Evolutionary conservation across 495 filamentous ascomycete genomes (phyloP).

Genomic region (Aspergillus haitiensis): DNA sequence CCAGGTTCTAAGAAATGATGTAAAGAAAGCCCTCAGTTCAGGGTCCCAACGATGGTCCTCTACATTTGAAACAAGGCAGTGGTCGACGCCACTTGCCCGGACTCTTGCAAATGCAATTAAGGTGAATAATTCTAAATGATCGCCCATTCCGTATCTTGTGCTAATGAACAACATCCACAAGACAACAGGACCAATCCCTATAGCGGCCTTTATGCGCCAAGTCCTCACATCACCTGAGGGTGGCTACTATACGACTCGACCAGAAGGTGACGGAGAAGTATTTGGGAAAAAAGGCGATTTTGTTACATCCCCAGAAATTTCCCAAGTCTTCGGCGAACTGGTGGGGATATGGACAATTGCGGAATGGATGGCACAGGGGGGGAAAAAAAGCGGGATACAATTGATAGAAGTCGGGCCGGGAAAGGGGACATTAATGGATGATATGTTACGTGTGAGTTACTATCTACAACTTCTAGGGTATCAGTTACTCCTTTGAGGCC

Average conservation of each 20-base stretch:
- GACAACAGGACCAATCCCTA: constrained; percentile 81
- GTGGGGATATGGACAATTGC: constrained; percentile 91
- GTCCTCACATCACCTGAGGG: constrained; percentile 88
- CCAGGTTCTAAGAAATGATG: constrained; percentile 33
- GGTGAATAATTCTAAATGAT: constrained; percentile 39
- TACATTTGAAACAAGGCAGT: constrained; percentile 52
- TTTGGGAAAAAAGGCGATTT: constrained; percentile 93
- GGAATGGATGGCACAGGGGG: constrained; percentile 92
- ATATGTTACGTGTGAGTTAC: constrained; percentile 77
- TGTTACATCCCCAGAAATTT: constrained; percentile 95
- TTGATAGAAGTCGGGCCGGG: constrained; percentile 93
- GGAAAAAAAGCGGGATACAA: constrained; percentile 67
- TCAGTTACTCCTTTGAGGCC: neutral
- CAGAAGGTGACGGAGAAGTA: constrained; percentile 63
- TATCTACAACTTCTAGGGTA: neutral
- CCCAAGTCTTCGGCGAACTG: constrained; percentile 93
- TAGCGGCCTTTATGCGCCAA: constrained; percentile 97
- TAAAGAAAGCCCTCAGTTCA: constrained; percentile 18
- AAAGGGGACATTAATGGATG: constrained; percentile 94
- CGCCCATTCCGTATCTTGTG: neutral
- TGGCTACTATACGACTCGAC: constrained; percentile 86
- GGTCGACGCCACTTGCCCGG: constrained; percentile 90
- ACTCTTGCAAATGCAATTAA: constrained; percentile 80
- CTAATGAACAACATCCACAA: constrained; percentile 41
- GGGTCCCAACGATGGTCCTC: constrained; percentile 37